Base-by-base conservation (phyloP, 2,329 filamentous ascomycete species). In the Botrytis aclada region DNA sequence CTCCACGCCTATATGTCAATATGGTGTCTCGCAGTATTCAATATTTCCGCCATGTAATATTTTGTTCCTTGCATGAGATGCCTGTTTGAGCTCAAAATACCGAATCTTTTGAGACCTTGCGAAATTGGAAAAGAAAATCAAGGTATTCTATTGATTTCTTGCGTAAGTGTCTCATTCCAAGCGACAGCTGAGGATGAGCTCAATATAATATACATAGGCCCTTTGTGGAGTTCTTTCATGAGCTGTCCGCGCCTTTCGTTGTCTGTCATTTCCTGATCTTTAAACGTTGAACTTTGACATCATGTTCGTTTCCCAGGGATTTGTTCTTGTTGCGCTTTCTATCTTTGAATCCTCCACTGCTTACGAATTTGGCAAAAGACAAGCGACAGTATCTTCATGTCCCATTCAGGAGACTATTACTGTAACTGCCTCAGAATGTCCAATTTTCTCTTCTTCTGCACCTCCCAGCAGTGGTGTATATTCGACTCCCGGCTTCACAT, bases 331-430 rank as follows among this genome's bases (percentile, higher is more conserved):
- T 32, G 41, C 47, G 25, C 58, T 70, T 63, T 70, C 69, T 29
- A 54, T 70, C 41, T 45, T 70, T 43, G 25, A 64, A 25, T 25
- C 37, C 22, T 64, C 69, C 20, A 18, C 69, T 29, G 69, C 69
- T 51, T 70, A 64, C 18, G 32, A 37, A 45, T 18, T 64, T 29
- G 69, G 47, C 7, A 51, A 43, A 70, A 70, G 69, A 64, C 45
- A 70, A 63, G 41, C 32, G 39, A 14, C 41, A 1, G 8, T 12
- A 45, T 29, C 41, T 22, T 39, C 32, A 22, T 70, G 69, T 70
- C 43, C 58, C 63, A 43, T 10, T 3, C 65, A 39, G 37, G 47
- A 67, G 65, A 67, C 65, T 9, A 63, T 70, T 20, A 70, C 69
- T 25, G 41, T 70, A 10, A 70, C 69, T 51, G 43, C 60, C 47